Evolutionary conservation across 305 asterid genomes (phyloP).

Genomic region (Galium porrigens): DNA sequence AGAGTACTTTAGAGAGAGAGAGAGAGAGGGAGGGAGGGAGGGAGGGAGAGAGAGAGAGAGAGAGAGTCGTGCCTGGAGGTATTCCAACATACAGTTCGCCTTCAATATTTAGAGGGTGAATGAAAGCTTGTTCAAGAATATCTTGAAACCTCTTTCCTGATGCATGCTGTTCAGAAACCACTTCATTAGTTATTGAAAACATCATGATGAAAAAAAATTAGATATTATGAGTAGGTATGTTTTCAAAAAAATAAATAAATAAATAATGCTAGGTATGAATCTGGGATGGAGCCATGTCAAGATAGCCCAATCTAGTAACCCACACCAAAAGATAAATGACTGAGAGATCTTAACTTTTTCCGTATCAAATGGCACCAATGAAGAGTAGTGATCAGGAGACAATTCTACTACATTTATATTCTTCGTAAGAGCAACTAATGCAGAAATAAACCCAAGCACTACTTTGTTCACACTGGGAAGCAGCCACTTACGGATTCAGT

Average conservation of each 20-base stretch:
- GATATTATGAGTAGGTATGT: neutral
- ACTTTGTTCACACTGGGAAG: neutral
- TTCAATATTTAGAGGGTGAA: slow-evolving; percentile 60
- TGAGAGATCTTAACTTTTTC: neutral
- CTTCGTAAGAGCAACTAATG: neutral
- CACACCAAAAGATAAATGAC: neutral
- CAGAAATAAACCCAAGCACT: neutral
- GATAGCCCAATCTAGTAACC: neutral
- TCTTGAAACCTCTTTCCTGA: slow-evolving; percentile 78
- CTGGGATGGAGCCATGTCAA: neutral
- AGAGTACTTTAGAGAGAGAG: neutral
- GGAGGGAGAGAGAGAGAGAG: slow-evolving; percentile 2
- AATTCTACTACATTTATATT: neutral
- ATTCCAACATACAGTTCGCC: slow-evolving; percentile 95
- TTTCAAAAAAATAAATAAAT: too few species aligned
- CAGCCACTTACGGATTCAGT: neutral
- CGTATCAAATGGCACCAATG: neutral
- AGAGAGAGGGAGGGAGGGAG: slow-evolving; percentile 1
- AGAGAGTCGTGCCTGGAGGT: slow-evolving; percentile 66
- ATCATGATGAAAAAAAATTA: neutral
- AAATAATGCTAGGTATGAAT: neutral
- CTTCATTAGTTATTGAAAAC: slow-evolving; percentile 3
- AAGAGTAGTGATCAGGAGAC: neutral
- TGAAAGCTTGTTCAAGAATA: slow-evolving; percentile 68
- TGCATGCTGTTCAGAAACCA: slow-evolving; percentile 45